A percentile compares a stretch with the other conserved stretches of the same genome.
phyloP scores from a whole-genome alignment of 345 rosid species.

The Salix exigua region DNA sequence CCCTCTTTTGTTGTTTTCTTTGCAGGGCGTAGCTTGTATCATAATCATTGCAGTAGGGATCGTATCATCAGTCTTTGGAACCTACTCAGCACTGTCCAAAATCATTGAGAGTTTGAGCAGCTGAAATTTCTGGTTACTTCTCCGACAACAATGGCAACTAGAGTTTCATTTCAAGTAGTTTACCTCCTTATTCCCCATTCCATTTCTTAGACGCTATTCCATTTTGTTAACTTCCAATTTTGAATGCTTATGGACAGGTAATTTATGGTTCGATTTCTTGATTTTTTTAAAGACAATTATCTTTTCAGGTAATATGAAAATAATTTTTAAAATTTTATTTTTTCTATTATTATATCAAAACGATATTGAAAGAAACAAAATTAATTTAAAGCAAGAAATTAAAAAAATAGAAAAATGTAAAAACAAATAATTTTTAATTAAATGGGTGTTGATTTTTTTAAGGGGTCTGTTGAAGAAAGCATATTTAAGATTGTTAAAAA shows the following conservation, averaged over 20 bases:
- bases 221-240: not conserved
- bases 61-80: constrained; percentile 57
- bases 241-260: not conserved
- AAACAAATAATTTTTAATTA: no score
- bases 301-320: no score
- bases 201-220: not conserved
- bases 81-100: constrained; percentile 62
- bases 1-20: not conserved
- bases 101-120: constrained; percentile 51
- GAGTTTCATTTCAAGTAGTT: not conserved
- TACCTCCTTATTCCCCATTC: not conserved
- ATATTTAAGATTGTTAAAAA: no score
- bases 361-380: no score
- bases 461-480: no score
- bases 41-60: constrained; percentile 63
- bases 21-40: constrained; percentile 52
- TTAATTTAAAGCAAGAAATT: no score
- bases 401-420: no score
- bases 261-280: no score
- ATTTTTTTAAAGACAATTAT: no score
- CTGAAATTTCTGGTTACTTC: constrained; percentile 19
- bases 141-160: not conserved
- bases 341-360: no score
- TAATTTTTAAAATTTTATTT: no score
- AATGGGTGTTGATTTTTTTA: no score